phyloP scores from a whole-genome alignment of 306 rosid species.

The Citrullus colocynthis region DNA sequence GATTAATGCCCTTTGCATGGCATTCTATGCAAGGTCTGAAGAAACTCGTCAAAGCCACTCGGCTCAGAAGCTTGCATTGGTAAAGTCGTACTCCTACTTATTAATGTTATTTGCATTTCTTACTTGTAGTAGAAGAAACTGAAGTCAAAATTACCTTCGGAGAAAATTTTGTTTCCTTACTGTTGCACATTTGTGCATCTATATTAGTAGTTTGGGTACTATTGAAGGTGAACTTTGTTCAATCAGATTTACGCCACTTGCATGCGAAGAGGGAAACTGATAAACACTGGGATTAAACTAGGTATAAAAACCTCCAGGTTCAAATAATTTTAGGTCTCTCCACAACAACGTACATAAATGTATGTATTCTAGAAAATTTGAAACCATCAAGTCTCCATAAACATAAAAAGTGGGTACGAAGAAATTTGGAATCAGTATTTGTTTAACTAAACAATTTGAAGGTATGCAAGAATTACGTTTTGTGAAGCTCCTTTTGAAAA shows the following conservation, averaged over 20 bases:
- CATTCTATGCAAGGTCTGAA: conserved; percentile 89
- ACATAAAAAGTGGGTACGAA: neutral
- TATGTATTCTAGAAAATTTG: neutral
- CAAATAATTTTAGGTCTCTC: neutral
- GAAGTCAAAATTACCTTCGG: neutral
- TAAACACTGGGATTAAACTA: neutral
- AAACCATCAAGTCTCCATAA: neutral
- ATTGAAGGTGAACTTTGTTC: neutral
- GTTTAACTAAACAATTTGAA: neutral
- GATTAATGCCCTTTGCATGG: conserved; percentile 92
- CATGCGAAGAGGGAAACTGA: neutral
- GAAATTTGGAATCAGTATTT: neutral
- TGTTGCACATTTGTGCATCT: neutral
- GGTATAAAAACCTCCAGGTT: neutral
- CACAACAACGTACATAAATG: neutral
- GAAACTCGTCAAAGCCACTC: conserved; percentile 89
- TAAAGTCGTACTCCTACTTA: conserved; percentile 11
- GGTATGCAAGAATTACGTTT: neutral
- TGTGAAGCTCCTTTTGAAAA: neutral
- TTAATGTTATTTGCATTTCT: neutral
- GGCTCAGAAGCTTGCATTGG: conserved; percentile 82
- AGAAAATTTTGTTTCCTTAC: neutral
- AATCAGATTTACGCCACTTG: neutral
- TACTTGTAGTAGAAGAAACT: neutral
- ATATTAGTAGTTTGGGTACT: neutral